A percentile compares a stretch with the other conserved stretches of the same genome.
Conservation (phyloP, 306 rosid genomes). For the Astragalus glycyphyllos region DNA sequence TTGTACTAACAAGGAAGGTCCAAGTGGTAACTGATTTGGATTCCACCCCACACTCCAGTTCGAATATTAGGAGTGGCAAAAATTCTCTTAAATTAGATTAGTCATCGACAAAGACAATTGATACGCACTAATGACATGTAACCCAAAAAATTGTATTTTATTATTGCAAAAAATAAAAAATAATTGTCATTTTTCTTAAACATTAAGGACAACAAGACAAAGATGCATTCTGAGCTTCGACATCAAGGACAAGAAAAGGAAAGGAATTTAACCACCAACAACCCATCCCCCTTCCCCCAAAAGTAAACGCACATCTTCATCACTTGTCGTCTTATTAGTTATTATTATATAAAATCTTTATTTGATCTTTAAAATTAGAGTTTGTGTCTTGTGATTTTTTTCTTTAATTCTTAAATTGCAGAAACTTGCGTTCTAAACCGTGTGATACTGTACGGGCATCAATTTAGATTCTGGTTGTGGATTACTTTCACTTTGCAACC, state of each 20-base stretch:
- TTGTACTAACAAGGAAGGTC: no score
- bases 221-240: slow-evolving; percentile 4
- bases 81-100: no score
- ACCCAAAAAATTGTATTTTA: no score
- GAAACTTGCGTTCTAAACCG: slow-evolving; percentile 13
- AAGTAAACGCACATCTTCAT: slow-evolving; percentile 17
- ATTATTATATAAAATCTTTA: slow-evolving; percentile 2
- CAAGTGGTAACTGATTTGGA: no score
- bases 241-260: not conserved
- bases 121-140: no score
- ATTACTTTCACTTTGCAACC: slow-evolving; percentile 31
- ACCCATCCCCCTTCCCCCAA: not conserved
- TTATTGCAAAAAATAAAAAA: not conserved
- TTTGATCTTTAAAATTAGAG: slow-evolving; percentile 7
- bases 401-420: not conserved
- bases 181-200: not conserved
- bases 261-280: not conserved
- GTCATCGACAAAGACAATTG: no score
- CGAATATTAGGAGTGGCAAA: no score
- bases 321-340: no score
- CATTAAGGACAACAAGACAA: slow-evolving; percentile 14
- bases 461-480: slow-evolving; percentile 36
- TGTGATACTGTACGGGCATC: slow-evolving; percentile 19
- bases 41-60: no score
- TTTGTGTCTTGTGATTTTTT: not conserved